phyloP scores from a whole-genome alignment of 192 early-diverging fungal species.

The Backusella psychrophila region DNA sequence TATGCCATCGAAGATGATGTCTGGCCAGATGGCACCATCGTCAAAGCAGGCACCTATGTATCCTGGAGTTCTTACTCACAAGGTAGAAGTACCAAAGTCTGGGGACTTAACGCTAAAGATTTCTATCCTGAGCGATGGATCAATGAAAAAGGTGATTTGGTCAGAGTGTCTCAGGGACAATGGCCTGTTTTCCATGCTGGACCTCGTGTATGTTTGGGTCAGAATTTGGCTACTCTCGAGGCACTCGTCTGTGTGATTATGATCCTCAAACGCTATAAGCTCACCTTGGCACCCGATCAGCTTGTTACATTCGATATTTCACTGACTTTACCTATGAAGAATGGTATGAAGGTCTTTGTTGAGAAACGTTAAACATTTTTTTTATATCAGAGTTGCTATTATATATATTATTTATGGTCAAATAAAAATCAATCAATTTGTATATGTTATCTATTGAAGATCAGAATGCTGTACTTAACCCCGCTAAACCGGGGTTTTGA shows the following conservation, averaged over 20 bases:
- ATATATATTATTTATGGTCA: background rate
- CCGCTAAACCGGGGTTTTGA: background rate
- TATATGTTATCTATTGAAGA: background rate
- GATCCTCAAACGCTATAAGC: conserved; percentile 36
- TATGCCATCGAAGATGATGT: conserved; percentile 53
- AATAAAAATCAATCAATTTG: background rate
- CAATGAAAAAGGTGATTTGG: conserved; percentile 31
- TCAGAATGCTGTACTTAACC: background rate
- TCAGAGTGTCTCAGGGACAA: conserved; percentile 37
- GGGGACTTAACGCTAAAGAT: conserved; percentile 60
- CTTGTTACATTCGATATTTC: conserved; percentile 21
- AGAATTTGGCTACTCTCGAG: conserved; percentile 45
- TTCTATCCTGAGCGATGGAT: conserved; percentile 71
- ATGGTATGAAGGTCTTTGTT: conserved; percentile 31
- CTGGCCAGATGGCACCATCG: conserved; percentile 55
- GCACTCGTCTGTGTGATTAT: conserved; percentile 39
- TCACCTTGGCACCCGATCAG: conserved; percentile 35
- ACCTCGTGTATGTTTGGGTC: conserved; percentile 41
- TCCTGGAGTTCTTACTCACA: conserved; percentile 50
- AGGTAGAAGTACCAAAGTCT: conserved; percentile 51
- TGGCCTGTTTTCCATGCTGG: conserved; percentile 61
- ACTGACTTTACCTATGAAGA: conserved; percentile 30
- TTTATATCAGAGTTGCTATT: background rate
- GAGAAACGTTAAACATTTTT: conserved; percentile 17
- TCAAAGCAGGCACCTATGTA: conserved; percentile 51